Percentiles rank a stretch among this genome's conserved stretches.
phyloP scores from a whole-genome alignment of 164 flowering plant genomes.

The Umbilicus rupestris region DNA sequence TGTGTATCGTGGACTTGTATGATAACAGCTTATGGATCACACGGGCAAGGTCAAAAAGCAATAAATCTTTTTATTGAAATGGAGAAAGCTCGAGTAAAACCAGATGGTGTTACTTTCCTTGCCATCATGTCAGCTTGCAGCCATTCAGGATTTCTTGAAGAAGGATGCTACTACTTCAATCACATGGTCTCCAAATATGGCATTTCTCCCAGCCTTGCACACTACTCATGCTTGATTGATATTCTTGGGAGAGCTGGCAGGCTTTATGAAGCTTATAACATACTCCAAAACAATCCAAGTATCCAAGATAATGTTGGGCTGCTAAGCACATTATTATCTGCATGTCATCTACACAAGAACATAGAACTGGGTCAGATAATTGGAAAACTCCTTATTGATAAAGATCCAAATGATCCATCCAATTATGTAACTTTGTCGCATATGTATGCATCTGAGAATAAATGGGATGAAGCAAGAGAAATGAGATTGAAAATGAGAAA shows the following conservation, averaged over 20 bases:
- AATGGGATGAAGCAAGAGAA: constrained; percentile 45
- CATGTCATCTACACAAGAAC: constrained; percentile 45
- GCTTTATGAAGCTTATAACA: constrained; percentile 50
- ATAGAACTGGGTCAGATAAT: constrained; percentile 43
- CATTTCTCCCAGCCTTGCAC: constrained; percentile 43
- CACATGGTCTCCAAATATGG: constrained; percentile 33
- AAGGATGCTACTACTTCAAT: constrained; percentile 44
- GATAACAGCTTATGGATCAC: constrained; percentile 71
- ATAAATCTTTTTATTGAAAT: constrained; percentile 42
- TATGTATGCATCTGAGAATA: constrained; percentile 46
- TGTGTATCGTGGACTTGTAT: constrained; percentile 74
- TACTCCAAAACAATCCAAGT: constrained; percentile 25
- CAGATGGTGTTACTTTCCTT: constrained; percentile 54
- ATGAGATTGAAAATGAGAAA: constrained; percentile 45
- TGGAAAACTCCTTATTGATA: constrained; percentile 37
- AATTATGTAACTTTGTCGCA: constrained; percentile 42
- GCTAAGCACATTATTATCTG: constrained; percentile 51
- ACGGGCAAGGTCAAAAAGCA: constrained; percentile 52
- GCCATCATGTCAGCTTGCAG: constrained; percentile 62
- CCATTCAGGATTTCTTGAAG: constrained; percentile 62
- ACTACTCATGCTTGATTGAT: constrained; percentile 59
- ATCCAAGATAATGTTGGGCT: constrained; percentile 30
- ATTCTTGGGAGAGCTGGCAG: constrained; percentile 66
- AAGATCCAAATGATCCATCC: constrained; percentile 44
- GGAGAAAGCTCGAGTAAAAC: constrained; percentile 31